Evolutionary conservation across 2,329 filamentous ascomycete genomes (phyloP).

Genomic region (Penicillium sp.): DNA sequence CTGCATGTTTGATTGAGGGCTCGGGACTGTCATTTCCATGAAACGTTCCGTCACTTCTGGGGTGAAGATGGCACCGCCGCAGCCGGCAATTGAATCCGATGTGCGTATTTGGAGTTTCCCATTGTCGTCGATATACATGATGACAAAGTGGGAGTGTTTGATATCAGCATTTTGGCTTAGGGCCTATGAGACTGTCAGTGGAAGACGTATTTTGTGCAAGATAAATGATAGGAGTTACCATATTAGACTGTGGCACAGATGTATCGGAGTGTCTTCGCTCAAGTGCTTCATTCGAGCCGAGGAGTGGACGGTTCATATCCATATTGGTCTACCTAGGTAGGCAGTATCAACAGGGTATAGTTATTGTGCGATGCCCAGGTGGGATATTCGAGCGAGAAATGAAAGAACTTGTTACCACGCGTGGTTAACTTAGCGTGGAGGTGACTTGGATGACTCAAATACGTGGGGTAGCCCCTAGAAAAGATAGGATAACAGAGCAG

Average conservation of each 20-base stretch:
- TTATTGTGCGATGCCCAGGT: neutral
- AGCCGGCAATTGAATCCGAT: slow-evolving; percentile 32
- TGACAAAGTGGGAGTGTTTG: slow-evolving; percentile 34
- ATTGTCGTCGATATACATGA: slow-evolving; percentile 35
- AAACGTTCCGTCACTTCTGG: slow-evolving; percentile 35
- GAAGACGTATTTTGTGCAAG: too few species aligned
- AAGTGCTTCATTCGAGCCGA: slow-evolving; percentile 10
- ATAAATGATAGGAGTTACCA: slow-evolving; percentile 7
- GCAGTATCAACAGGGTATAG: neutral
- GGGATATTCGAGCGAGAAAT: neutral
- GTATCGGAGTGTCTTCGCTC: slow-evolving; percentile 22
- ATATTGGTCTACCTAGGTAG: slow-evolving; percentile 3
- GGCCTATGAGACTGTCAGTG: slow-evolving; percentile 1
- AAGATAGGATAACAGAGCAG: neutral
- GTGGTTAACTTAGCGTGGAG: neutral
- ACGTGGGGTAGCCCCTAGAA: neutral
- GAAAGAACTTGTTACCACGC: neutral
- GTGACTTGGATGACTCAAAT: neutral
- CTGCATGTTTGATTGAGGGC: slow-evolving; percentile 18
- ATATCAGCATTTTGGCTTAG: slow-evolving; percentile 14
- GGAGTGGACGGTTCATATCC: slow-evolving; percentile 15
- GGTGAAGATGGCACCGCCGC: slow-evolving; percentile 32
- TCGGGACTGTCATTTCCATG: slow-evolving; percentile 25
- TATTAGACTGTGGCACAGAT: slow-evolving; percentile 14
- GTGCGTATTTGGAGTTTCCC: slow-evolving; percentile 30